Conservation (phyloP, 768 basidiomycete genomes). For the Pleurotus sapidus region DNA sequence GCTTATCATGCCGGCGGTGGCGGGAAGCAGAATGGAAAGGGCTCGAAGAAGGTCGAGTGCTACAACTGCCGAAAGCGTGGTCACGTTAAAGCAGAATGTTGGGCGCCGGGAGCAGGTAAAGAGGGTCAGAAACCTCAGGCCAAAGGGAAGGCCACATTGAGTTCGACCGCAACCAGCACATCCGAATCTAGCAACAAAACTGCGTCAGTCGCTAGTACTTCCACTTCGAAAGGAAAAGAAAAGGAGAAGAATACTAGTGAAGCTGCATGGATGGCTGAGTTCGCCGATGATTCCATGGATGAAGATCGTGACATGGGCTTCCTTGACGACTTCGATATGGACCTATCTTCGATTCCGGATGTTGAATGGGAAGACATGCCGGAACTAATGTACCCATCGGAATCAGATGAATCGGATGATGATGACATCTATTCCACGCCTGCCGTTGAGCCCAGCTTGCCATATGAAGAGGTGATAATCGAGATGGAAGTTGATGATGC, state of each 20-base stretch:
- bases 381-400: background rate
- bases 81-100: constrained; percentile 21
- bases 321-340: background rate
- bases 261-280: background rate
- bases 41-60: constrained; percentile 16
- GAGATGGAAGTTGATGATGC: background rate
- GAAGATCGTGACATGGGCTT: background rate
- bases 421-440: background rate
- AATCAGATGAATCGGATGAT: background rate
- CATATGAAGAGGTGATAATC: background rate
- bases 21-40: background rate
- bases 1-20: constrained; percentile 16
- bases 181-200: constrained; percentile 12
- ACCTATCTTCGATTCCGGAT: background rate
- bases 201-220: background rate
- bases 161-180: background rate
- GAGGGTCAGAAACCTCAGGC: constrained; percentile 13
- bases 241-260: background rate
- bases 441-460: background rate
- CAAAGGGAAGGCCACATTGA: constrained; percentile 14
- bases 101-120: constrained; percentile 17
- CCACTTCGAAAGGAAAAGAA: background rate
- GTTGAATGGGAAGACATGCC: background rate
- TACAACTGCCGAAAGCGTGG: constrained; percentile 27
- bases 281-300: background rate